These are phyloP conservation scores for Psilocybe cyanescens DNA, from an alignment of 768 basidiomycete genomes.

Conservation along the genomic window DNA sequence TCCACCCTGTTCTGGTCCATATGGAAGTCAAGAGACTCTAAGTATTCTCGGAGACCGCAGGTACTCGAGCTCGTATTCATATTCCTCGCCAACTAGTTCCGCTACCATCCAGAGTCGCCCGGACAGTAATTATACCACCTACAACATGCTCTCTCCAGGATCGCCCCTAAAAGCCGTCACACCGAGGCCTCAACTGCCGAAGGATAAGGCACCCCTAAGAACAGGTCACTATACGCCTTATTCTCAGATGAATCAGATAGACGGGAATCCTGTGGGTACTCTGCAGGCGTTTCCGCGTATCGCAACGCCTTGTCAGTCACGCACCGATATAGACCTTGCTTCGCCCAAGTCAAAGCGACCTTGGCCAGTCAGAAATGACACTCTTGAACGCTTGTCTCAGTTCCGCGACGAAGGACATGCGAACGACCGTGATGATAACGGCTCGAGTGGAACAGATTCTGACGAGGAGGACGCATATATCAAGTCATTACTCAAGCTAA, in stretches of 20 bases:
- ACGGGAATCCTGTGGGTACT: constrained; percentile 8
- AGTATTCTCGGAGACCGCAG: constrained; percentile 5
- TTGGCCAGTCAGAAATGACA: not conserved
- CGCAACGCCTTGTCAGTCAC: constrained; percentile 8
- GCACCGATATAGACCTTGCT: constrained; percentile 10
- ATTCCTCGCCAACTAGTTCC: constrained; percentile 4
- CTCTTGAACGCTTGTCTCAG: not conserved
- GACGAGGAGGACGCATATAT: not conserved
- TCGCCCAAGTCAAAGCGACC: constrained; percentile 5
- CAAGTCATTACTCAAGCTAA: not conserved
- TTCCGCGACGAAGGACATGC: not conserved
- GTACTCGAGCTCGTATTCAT: constrained; percentile 2
- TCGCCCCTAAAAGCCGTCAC: constrained; percentile 1
- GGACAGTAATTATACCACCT: not conserved
- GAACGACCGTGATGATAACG: not conserved
- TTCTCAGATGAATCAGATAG: constrained; percentile 8
- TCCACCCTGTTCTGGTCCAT: not conserved
- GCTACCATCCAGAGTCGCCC: not conserved
- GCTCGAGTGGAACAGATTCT: not conserved
- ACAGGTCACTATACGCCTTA: constrained; percentile 18
- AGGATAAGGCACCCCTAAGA: constrained; percentile 1
- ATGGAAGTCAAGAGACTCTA: constrained; percentile 13
- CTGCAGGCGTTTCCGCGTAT: constrained; percentile 18
- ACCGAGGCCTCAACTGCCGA: not conserved
- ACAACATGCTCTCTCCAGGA: not conserved